Evolutionary conservation across 176 grass and related monocot genomes (phyloP).

Genomic region (Oryza punctata): DNA sequence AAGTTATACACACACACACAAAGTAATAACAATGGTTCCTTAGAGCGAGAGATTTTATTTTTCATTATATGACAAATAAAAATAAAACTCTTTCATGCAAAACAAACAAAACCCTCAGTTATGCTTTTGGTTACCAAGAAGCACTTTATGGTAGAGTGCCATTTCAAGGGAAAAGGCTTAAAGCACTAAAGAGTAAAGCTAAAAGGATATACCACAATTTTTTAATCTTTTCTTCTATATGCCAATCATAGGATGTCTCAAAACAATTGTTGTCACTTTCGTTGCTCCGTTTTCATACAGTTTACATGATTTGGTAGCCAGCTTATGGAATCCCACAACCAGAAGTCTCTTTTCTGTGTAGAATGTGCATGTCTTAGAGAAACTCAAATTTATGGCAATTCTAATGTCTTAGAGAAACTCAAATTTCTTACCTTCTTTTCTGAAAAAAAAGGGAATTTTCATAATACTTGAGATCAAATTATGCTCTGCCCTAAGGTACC

Average conservation of each 20-base stretch:
- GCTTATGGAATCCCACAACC: background rate
- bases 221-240: background rate
- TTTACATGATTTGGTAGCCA: background rate
- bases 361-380: background rate
- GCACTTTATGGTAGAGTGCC: background rate
- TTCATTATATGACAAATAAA: background rate
- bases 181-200: slow-evolving; percentile 29
- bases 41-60: background rate
- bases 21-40: no score
- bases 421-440: background rate
- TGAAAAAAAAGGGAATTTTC: background rate
- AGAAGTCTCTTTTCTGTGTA: background rate
- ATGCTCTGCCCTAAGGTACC: background rate
- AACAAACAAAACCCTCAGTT: slow-evolving; percentile 31
- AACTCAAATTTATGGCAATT: background rate
- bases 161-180: slow-evolving; percentile 11
- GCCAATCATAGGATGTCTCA: background rate
- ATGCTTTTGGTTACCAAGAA: slow-evolving; percentile 19
- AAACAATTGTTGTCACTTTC: background rate
- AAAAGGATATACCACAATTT: background rate
- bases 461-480: background rate
- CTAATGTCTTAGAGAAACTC: background rate
- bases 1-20: no score
- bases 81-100: slow-evolving; percentile 13
- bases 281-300: background rate